Percentiles rank a stretch among this genome's conserved stretches.
These are phyloP conservation scores for Kernera saxatilis DNA, from an alignment of 345 rosid species.

Conservation along the genomic window DNA sequence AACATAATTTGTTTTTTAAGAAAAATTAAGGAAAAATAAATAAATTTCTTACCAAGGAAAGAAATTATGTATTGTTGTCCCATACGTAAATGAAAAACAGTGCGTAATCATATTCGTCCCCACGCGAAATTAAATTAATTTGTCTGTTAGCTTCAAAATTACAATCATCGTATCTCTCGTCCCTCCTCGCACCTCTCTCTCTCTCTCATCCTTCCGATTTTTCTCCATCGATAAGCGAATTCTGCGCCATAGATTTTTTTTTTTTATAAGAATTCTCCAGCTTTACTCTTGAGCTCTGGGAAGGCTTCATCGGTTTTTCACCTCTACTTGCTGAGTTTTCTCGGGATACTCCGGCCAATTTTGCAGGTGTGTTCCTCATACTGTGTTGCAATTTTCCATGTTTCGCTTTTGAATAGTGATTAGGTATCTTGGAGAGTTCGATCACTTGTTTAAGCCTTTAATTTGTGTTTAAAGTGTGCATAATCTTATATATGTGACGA, in stretches of 20 bases:
- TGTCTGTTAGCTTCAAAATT: slow-evolving; percentile 16
- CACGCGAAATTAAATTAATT: not conserved
- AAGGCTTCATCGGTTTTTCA: not conserved
- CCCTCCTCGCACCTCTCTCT: slow-evolving; percentile 8
- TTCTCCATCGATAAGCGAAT: not conserved
- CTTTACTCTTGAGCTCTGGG: not conserved
- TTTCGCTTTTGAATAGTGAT: not conserved
- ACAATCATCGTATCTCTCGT: slow-evolving; percentile 26
- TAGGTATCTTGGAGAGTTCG: not conserved
- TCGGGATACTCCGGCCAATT: not conserved
- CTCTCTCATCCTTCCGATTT: not conserved
- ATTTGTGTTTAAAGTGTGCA: not conserved
- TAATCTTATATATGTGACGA: not conserved
- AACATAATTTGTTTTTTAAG: not conserved
- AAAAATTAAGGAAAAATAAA: not conserved
- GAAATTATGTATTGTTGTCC: not conserved
- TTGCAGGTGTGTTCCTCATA: slow-evolving; percentile 8
- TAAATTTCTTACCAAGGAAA: not conserved
- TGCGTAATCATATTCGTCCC: not conserved
- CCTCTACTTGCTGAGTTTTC: not conserved
- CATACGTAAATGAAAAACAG: not conserved
- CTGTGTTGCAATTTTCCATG: not conserved
- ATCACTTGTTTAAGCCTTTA: not conserved
- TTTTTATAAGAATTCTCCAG: not conserved
- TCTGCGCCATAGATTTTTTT: slow-evolving; percentile 5